These are phyloP conservation scores for Saccharomycopsis hybrid DNA, from an alignment of 1,139 yeast species.

Conservation along the genomic window DNA sequence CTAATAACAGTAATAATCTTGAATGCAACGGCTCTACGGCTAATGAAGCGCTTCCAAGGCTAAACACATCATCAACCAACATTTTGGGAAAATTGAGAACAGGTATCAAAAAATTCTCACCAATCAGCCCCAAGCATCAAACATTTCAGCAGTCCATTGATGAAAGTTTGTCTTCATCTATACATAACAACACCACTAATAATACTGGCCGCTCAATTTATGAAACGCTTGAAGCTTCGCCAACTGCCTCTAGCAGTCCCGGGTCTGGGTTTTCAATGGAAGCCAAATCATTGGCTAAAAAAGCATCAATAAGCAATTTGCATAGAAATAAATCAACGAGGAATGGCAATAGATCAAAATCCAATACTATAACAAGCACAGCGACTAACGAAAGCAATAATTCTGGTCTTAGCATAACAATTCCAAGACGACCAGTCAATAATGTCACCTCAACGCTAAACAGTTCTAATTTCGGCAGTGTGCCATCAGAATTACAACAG, in stretches of 20 bases:
- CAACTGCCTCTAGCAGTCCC: too few relatives aligned
- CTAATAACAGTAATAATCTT: too few relatives aligned
- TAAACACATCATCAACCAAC: constrained; percentile 5
- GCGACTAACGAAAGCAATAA: neutral
- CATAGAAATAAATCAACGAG: constrained; percentile 8
- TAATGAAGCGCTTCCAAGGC: constrained; percentile 1
- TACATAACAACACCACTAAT: too few relatives aligned
- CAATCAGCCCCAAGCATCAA: neutral
- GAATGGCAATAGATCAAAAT: constrained; percentile 4
- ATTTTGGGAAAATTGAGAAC: constrained; percentile 14
- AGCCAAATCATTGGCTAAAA: constrained; percentile 14
- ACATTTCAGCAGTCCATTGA: too few relatives aligned
- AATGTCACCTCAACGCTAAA: too few relatives aligned
- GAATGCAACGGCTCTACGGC: too few relatives aligned
- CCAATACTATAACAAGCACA: constrained; percentile 15
- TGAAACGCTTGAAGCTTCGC: too few relatives aligned
- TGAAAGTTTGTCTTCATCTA: too few relatives aligned
- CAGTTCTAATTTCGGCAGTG: too few relatives aligned
- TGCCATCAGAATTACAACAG: neutral
- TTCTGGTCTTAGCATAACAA: too few relatives aligned
- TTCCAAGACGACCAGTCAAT: neutral
- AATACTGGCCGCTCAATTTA: too few relatives aligned
- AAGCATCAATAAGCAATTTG: constrained; percentile 14
- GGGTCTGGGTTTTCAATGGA: too few relatives aligned
- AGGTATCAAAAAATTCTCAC: constrained; percentile 13